A percentile compares a stretch with the other conserved stretches of the same genome.
phyloP scores from a whole-genome alignment of 1,284 basidiomycete genomes.

The Cronartium quercuum region DNA sequence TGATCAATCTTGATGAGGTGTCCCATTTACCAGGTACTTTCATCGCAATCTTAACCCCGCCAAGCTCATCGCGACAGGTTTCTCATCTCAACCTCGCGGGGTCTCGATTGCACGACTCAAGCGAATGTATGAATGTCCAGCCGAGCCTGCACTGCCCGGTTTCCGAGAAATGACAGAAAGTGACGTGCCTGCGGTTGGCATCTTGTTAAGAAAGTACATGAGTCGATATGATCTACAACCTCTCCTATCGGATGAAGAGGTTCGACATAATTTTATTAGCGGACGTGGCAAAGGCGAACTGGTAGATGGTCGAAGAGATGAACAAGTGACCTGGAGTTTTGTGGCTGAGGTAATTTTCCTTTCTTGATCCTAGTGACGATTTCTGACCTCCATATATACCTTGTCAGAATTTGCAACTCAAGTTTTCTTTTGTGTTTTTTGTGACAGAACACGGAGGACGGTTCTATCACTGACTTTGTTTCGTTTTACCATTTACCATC shows the following conservation, averaged over 20 bases:
- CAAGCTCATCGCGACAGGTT: slow-evolving; percentile 86
- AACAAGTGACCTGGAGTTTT: slow-evolving; percentile 91
- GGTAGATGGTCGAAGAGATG: slow-evolving; percentile 57
- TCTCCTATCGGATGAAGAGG: slow-evolving; percentile 69
- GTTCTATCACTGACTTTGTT: slow-evolving; percentile 86
- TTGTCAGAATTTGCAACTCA: neutral
- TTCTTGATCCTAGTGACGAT: neutral
- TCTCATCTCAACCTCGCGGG: slow-evolving; percentile 75
- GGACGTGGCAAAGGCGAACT: slow-evolving; percentile 65
- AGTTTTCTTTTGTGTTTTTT: neutral
- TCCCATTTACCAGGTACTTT: slow-evolving; percentile 61
- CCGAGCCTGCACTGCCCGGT: slow-evolving; percentile 56
- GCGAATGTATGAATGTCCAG: slow-evolving; percentile 62
- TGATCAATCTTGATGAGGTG: slow-evolving; percentile 27
- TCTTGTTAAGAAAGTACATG: slow-evolving; percentile 75
- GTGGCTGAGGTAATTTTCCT: slow-evolving; percentile 72
- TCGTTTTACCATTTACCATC: slow-evolving; percentile 97
- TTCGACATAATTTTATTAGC: slow-evolving; percentile 78
- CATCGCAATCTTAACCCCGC: slow-evolving; percentile 87
- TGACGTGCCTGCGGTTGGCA: slow-evolving; percentile 68
- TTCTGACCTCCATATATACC: neutral
- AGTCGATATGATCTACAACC: slow-evolving; percentile 78
- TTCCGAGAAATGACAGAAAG: slow-evolving; percentile 79
- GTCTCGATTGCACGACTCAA: slow-evolving; percentile 82
- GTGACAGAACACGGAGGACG: slow-evolving; percentile 67